phyloP scores from a whole-genome alignment of 208 protist species.

The Endotrypanum monterogeii region DNA sequence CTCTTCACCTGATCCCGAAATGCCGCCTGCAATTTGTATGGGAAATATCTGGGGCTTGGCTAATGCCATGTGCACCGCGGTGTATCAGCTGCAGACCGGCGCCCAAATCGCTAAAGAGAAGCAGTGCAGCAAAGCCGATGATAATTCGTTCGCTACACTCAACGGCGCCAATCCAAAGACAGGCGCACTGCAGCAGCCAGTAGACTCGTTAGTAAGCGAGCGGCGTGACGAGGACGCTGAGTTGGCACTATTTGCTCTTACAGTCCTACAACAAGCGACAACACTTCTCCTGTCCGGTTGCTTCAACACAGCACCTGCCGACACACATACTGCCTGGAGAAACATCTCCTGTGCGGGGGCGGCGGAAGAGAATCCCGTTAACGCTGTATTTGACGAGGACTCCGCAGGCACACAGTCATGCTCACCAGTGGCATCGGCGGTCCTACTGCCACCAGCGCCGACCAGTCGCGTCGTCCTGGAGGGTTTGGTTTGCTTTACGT shows the following conservation, averaged over 20 bases:
- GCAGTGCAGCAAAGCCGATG: not conserved
- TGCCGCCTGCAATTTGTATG: slow-evolving; percentile 4
- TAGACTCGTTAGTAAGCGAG: not conserved
- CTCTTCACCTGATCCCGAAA: not conserved
- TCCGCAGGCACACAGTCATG: not conserved
- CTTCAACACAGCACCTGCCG: not conserved
- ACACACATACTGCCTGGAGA: not conserved
- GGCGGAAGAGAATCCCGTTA: not conserved
- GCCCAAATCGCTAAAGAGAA: not conserved
- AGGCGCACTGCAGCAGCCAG: not conserved
- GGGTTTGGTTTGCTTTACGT: slow-evolving; percentile 3
- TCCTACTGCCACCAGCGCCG: slow-evolving; percentile 2
- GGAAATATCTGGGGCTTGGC: slow-evolving; percentile 11
- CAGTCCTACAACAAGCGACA: slow-evolving; percentile 9
- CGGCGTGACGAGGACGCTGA: not conserved
- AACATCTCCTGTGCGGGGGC: not conserved
- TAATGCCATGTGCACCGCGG: slow-evolving; percentile 7
- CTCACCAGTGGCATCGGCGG: not conserved
- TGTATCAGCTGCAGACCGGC: slow-evolving; percentile 19
- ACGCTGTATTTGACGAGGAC: not conserved
- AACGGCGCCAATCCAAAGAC: not conserved
- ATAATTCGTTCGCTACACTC: not conserved
- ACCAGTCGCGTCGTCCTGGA: slow-evolving; percentile 14
- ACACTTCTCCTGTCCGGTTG: slow-evolving; percentile 23
- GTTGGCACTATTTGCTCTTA: slow-evolving; percentile 17